A percentile compares a stretch with the other conserved stretches of the same genome.
Conservation (phyloP, 176 grass and related monocot species). For the Triticum monococcum region DNA sequence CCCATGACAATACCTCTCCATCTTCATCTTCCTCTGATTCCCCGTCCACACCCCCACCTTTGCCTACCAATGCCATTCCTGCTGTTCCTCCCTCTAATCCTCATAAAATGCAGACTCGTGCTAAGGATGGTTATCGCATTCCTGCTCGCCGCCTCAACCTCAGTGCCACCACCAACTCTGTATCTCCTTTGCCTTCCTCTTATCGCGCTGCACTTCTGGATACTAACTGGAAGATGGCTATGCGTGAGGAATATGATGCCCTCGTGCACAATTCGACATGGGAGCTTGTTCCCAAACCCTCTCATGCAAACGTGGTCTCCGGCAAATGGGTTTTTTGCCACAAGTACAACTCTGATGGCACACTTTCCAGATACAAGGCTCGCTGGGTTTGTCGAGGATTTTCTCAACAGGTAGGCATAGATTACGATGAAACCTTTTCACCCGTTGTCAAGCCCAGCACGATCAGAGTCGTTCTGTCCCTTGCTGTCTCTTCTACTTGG, state of each 20-base stretch:
- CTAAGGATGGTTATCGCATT: no score
- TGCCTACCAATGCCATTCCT: no score
- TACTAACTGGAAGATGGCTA: neutral
- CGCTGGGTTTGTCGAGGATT: neutral
- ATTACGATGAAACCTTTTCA: neutral
- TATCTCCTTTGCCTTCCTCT: no score
- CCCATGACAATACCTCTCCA: no score
- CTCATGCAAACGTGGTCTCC: neutral
- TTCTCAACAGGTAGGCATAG: neutral
- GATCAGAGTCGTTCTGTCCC: neutral
- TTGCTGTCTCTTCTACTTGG: neutral
- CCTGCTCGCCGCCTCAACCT: no score
- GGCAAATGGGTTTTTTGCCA: no score
- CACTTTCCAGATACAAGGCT: neutral
- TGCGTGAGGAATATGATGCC: neutral
- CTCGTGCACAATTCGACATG: neutral
- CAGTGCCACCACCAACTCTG: no score
- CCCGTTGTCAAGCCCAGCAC: neutral
- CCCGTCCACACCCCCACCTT: no score
- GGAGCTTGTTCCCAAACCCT: neutral
- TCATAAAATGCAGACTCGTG: no score
- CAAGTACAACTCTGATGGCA: neutral
- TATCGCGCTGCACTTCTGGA: no score
- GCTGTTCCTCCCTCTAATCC: no score
- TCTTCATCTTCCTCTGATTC: no score